Evolutionary conservation across 2,329 filamentous ascomycete species (phyloP).

Genomic region (Penicillium concentricum): DNA sequence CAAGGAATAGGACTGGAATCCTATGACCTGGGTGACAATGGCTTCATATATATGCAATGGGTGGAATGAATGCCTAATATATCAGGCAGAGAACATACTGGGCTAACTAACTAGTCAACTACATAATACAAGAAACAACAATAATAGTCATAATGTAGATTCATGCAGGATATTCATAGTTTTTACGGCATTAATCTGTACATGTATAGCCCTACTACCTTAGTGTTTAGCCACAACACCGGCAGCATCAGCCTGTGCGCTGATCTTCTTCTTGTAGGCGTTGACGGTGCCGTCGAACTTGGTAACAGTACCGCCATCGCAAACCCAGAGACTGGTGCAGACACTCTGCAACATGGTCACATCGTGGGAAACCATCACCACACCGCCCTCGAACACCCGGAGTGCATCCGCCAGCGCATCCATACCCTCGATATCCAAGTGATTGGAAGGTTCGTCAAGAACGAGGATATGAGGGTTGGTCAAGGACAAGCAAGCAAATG

Average conservation of each 20-base stretch:
- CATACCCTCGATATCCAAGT: conserved; percentile 99
- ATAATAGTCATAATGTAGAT: background rate
- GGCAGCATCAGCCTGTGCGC: conserved; percentile 79
- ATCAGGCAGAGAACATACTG: background rate
- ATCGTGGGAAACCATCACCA: conserved; percentile 98
- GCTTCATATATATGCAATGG: background rate
- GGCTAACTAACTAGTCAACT: too few species aligned
- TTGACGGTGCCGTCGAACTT: conserved; percentile 95
- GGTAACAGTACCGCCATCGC: conserved; percentile 88
- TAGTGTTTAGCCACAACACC: conserved; percentile 64
- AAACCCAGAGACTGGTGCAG: conserved; percentile 93
- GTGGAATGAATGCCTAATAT: background rate
- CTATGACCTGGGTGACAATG: background rate
- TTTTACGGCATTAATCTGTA: conserved; percentile 5
- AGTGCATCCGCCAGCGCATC: conserved; percentile 86
- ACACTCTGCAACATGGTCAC: conserved; percentile 98
- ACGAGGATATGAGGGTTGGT: conserved; percentile 96
- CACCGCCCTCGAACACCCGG: conserved; percentile 84
- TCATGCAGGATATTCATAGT: conserved; percentile 1
- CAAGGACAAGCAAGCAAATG: conserved; percentile 92
- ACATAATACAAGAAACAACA: too few species aligned
- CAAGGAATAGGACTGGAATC: background rate
- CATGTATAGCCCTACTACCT: background rate
- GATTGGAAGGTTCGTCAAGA: conserved; percentile 97
- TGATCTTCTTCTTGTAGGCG: conserved; percentile 96